Conservation (phyloP, 208 protist species). For the Porcisia deanei region DNA sequence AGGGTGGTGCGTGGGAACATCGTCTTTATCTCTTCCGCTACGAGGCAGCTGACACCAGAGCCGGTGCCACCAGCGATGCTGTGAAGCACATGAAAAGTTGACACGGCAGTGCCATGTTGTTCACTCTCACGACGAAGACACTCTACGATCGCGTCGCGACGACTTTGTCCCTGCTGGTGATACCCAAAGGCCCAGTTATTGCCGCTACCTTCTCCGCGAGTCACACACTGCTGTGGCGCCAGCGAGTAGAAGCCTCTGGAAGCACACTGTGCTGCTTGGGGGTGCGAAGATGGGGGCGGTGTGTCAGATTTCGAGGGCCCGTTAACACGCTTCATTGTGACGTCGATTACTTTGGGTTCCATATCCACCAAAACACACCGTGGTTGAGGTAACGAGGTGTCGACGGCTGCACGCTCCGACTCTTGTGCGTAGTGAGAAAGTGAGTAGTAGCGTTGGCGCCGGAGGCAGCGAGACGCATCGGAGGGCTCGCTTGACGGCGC, state of each 20-base stretch:
- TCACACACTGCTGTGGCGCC: slow-evolving; percentile 69
- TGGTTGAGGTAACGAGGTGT: slow-evolving; percentile 43
- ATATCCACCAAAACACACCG: slow-evolving; percentile 90
- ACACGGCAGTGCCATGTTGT: slow-evolving; percentile 47
- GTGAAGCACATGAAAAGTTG: slow-evolving; percentile 79
- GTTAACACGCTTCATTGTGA: slow-evolving; percentile 30
- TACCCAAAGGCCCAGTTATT: slow-evolving; percentile 94
- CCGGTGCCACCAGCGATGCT: slow-evolving; percentile 91
- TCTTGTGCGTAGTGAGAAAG: slow-evolving; percentile 18
- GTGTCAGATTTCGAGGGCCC: background rate
- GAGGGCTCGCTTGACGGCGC: background rate
- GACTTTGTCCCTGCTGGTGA: slow-evolving; percentile 55
- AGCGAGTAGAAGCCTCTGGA: slow-evolving; percentile 38
- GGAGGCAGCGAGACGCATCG: background rate
- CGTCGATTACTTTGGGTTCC: slow-evolving; percentile 87
- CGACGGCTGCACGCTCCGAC: background rate
- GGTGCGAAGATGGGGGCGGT: background rate
- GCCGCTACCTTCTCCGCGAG: slow-evolving; percentile 68
- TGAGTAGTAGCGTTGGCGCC: slow-evolving; percentile 26
- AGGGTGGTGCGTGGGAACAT: slow-evolving; percentile 59
- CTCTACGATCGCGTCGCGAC: slow-evolving; percentile 59
- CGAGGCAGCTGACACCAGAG: slow-evolving; percentile 80
- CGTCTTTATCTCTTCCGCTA: slow-evolving; percentile 71
- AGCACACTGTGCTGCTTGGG: background rate
- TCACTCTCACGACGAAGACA: slow-evolving; percentile 80